Evolutionary conservation across 1,284 basidiomycete genomes (phyloP).

Genomic region (Leccinum idahoense): DNA sequence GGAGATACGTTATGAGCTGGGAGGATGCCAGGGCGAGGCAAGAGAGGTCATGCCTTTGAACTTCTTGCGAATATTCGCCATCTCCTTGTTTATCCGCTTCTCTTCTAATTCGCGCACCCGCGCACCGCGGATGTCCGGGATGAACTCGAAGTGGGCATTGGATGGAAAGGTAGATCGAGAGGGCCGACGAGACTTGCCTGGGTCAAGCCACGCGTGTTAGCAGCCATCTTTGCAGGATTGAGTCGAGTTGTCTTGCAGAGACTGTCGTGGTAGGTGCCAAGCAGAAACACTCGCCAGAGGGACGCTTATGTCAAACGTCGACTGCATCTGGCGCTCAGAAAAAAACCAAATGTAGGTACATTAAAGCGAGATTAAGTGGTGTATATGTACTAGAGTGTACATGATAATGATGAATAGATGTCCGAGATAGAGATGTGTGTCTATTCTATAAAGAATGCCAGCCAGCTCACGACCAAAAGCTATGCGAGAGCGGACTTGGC

Average conservation of each 20-base stretch:
- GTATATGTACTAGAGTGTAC: slow-evolving; percentile 13
- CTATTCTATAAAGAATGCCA: slow-evolving; percentile 14
- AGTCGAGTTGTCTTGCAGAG: background rate
- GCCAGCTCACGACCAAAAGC: slow-evolving; percentile 21
- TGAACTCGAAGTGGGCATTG: slow-evolving; percentile 62
- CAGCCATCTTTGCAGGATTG: slow-evolving; percentile 56
- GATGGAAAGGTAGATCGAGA: slow-evolving; percentile 3
- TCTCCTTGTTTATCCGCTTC: slow-evolving; percentile 98
- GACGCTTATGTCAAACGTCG: background rate
- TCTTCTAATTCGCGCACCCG: slow-evolving; percentile 88
- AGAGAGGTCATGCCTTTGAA: slow-evolving; percentile 72
- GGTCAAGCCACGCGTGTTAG: slow-evolving; percentile 85
- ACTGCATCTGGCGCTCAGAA: no score
- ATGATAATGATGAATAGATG: background rate
- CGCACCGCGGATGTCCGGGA: slow-evolving; percentile 94
- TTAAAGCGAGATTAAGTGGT: slow-evolving; percentile 11
- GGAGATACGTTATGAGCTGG: slow-evolving; percentile 8
- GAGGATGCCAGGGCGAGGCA: slow-evolving; percentile 4
- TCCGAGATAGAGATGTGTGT: slow-evolving; percentile 6
- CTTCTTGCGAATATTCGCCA: slow-evolving; percentile 99
- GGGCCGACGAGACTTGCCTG: slow-evolving; percentile 50
- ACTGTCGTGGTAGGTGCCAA: background rate
- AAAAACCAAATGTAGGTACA: slow-evolving; percentile 10
- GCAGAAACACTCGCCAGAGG: background rate
- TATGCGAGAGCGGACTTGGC: slow-evolving; percentile 46